phyloP scores from a whole-genome alignment of 495 filamentous ascomycete species.

The Annulohypoxylon nitens region DNA sequence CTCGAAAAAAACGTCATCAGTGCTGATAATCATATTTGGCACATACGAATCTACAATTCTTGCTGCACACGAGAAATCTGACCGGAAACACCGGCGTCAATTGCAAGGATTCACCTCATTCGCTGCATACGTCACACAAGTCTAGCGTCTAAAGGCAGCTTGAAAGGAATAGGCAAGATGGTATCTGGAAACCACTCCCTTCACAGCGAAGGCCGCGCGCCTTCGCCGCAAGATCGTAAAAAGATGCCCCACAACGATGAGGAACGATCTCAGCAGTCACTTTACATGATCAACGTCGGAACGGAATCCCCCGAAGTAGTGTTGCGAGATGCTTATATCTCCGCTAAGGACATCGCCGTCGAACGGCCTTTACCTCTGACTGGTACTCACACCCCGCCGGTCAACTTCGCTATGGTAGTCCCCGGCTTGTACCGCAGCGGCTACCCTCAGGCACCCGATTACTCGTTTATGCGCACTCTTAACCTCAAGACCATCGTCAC shows the following conservation, averaged over 20 bases:
- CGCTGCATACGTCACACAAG: constrained; percentile 18
- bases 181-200: not conserved
- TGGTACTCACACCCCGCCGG: constrained; percentile 54
- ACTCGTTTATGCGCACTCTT: constrained; percentile 72
- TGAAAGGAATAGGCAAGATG: constrained; percentile 18
- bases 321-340: constrained; percentile 32
- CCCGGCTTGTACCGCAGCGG: constrained; percentile 81
- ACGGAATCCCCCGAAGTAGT: constrained; percentile 30
- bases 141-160: not conserved
- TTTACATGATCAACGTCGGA: constrained; percentile 1
- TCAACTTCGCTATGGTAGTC: constrained; percentile 76
- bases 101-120: not conserved
- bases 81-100: not conserved
- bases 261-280: not conserved
- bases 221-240: not conserved
- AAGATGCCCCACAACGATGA: constrained; percentile 5
- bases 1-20: not conserved
- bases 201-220: not conserved
- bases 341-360: constrained; percentile 35
- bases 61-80: not conserved
- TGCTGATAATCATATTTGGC: not conserved
- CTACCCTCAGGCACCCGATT: constrained; percentile 75
- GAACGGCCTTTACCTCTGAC: constrained; percentile 32
- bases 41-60: not conserved
- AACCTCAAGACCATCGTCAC: constrained; percentile 82